These are phyloP conservation scores for Dorcoceras hygrometricum DNA, from an alignment of 257 asterid genomes.

Conservation along the genomic window DNA sequence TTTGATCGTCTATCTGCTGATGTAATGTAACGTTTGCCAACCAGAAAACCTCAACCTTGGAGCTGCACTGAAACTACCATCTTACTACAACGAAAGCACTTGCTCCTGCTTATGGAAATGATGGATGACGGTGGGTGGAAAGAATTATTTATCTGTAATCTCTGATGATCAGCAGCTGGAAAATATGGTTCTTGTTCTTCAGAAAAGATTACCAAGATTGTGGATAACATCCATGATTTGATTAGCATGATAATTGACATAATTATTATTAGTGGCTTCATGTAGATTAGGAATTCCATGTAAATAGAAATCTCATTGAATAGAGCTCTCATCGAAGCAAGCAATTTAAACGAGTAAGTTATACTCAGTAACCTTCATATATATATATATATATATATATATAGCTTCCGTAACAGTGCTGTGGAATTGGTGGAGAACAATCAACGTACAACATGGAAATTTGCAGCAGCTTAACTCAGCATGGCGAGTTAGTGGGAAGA, in stretches of 20 bases:
- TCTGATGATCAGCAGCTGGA: too few relatives aligned
- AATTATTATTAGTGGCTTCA: background rate
- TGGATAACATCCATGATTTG: background rate
- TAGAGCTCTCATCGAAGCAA: background rate
- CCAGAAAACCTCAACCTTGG: background rate
- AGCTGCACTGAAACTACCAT: background rate
- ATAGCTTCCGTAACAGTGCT: too few relatives aligned
- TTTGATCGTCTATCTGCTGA: background rate
- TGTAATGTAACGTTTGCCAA: background rate
- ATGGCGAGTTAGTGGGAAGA: too few relatives aligned
- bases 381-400: too few relatives aligned
- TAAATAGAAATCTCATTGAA: background rate
- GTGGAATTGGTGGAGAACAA: too few relatives aligned
- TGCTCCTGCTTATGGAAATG: background rate
- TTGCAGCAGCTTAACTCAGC: too few relatives aligned
- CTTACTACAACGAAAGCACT: background rate
- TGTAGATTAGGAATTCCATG: background rate
- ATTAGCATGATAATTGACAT: background rate
- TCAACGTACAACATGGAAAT: too few relatives aligned
- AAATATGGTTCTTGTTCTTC: too few relatives aligned
- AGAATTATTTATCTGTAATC: background rate
- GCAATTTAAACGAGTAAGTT: background rate
- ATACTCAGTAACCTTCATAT: too few relatives aligned
- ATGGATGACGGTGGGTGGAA: background rate
- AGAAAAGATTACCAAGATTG: too few relatives aligned